These are phyloP conservation scores for Puccinia polysora DNA, from an alignment of 1,284 basidiomycete species.

Conservation along the genomic window DNA sequence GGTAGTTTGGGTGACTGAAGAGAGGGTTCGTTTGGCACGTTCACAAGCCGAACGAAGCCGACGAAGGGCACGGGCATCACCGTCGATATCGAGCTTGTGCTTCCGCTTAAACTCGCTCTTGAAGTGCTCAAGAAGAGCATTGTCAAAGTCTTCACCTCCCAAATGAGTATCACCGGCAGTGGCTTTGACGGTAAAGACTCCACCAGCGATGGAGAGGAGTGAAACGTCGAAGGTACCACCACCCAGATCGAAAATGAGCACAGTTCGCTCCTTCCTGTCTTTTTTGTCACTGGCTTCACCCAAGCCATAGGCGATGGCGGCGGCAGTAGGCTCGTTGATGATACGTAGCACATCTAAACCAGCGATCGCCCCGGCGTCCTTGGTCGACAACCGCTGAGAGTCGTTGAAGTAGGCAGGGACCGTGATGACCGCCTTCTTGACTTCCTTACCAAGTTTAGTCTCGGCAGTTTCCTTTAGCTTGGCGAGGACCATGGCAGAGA, in stretches of 20 bases:
- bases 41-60: constrained; percentile 95
- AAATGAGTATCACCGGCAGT: constrained; percentile 60
- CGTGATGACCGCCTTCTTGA: constrained; percentile 67
- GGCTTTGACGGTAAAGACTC: constrained; percentile 65
- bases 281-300: constrained; percentile 54
- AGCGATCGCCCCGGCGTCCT: constrained; percentile 66
- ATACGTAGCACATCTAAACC: constrained; percentile 66
- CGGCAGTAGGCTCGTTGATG: constrained; percentile 63
- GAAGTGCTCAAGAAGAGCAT: constrained; percentile 85
- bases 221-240: constrained; percentile 75
- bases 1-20: constrained; percentile 78
- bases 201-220: constrained; percentile 62
- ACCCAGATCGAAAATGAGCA: constrained; percentile 98
- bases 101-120: constrained; percentile 67
- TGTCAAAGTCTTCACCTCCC: constrained; percentile 95
- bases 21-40: constrained; percentile 98
- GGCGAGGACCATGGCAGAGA: constrained; percentile 94
- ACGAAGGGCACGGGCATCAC: constrained; percentile 88
- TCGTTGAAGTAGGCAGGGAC: constrained; percentile 68
- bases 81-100: constrained; percentile 81
- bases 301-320: constrained; percentile 64
- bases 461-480: constrained; percentile 90
- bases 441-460: constrained; percentile 63
- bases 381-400: constrained; percentile 64
- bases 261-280: constrained; percentile 87